phyloP scores from a whole-genome alignment of 495 filamentous ascomycete species.

The Xanthoparmelia taractica region DNA sequence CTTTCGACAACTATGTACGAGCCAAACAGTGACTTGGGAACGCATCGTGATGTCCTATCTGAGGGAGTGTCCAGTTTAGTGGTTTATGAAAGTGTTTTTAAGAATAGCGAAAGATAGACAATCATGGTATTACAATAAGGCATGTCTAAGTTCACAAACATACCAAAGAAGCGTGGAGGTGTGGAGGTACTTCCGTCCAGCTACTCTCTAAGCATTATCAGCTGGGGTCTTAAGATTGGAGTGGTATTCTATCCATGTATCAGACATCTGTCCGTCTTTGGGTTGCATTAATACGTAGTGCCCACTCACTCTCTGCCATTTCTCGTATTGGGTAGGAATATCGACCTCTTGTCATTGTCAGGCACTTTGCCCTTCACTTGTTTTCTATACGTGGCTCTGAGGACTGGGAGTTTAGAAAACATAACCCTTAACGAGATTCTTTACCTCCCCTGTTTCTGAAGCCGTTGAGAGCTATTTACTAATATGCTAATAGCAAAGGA shows the following conservation, averaged over 20 bases:
- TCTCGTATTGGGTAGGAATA: not conserved
- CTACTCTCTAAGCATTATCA: slow-evolving; percentile 13
- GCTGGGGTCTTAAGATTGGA: not conserved
- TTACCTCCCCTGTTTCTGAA: not conserved
- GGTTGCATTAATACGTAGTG: too few relatives aligned
- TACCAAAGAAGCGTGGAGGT: too few relatives aligned
- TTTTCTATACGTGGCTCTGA: too few relatives aligned
- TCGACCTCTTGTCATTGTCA: not conserved
- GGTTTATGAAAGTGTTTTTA: too few relatives aligned
- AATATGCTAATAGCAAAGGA: not conserved
- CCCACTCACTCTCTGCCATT: not conserved
- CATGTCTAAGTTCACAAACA: too few relatives aligned
- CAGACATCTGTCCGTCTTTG: not conserved
- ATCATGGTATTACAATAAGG: too few relatives aligned
- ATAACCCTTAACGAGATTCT: not conserved
- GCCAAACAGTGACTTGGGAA: too few relatives aligned
- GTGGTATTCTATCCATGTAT: not conserved
- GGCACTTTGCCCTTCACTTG: not conserved
- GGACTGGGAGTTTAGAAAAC: not conserved
- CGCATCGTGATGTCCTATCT: too few relatives aligned
- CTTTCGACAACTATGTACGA: too few relatives aligned
- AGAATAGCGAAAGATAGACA: too few relatives aligned
- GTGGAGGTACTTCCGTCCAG: too few relatives aligned
- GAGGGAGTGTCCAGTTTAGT: too few relatives aligned
- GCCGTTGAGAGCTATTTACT: not conserved